Conservation (phyloP, 805 yeast species). For the Yarrowia yakushimensis region DNA sequence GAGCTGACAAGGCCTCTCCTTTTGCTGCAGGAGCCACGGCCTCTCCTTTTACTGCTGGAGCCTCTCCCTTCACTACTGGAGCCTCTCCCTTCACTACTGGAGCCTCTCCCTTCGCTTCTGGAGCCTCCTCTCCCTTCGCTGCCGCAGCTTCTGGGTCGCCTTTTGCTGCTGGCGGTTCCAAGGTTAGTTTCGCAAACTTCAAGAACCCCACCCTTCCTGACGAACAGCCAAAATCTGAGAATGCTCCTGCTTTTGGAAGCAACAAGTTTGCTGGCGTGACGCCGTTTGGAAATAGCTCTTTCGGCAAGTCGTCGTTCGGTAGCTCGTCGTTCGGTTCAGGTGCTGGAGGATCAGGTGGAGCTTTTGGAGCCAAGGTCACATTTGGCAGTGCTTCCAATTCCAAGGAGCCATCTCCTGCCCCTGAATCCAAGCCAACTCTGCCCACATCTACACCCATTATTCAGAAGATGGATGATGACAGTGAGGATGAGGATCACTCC, state of each 20-base stretch:
- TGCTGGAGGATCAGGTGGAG: neutral
- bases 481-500: constrained; percentile 2
- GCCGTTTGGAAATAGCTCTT: neutral
- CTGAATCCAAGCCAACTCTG: neutral
- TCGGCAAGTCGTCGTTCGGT: neutral
- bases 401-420: neutral
- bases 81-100: neutral
- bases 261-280: neutral
- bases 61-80: too few species aligned
- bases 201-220: neutral
- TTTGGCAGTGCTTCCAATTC: neutral
- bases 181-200: neutral
- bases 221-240: constrained; percentile 1
- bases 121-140: constrained; percentile 10
- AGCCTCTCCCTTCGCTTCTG: neutral
- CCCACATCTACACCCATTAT: neutral
- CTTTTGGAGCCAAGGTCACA: neutral
- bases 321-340: too few species aligned
- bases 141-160: neutral
- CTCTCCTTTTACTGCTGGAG: neutral
- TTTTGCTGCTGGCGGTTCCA: constrained; percentile 9
- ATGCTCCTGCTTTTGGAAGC: constrained; percentile 9
- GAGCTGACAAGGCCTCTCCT: neutral
- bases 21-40: neutral
- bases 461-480: neutral